Base-by-base conservation (phyloP, 345 rosid species). In the Salix suchowensis region DNA sequence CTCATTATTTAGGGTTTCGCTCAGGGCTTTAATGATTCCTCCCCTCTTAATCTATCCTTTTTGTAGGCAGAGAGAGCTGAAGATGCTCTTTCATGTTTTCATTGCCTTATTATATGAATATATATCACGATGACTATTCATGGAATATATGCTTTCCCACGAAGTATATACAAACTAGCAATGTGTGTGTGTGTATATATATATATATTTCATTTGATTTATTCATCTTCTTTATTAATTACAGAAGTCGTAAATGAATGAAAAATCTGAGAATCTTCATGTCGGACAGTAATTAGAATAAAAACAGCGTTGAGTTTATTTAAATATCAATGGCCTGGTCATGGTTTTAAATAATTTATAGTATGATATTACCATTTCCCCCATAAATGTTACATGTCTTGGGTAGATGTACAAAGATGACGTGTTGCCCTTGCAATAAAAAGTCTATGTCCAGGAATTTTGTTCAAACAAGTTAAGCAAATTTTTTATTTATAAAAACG, bases 131-230 rank as follows among this genome's bases (percentile, higher is more conserved):
- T 62, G 39, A 68, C 65, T 67, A 55, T 78, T 39, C 74, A 42
- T 36, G 78, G 87, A 82, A 80, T 80, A 80, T 74, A 82, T 80
- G 80, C 80, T 73, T 76, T 74, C 60, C 69, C 72, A 42, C 44
- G 36, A 73, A 82, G 58, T 12, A 60, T 13, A 36, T 62, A 13
- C 50, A 46, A 46, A 74, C n/a, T 8, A 30, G 42, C 5, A 3
- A 37, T 24, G 54, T 74, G 28, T 82, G 4, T 30, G 3, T 30
- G 28, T 26, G 28, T 26, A 1, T 23, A 2, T 30, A 30, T 30
- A 30, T 30, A 30, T 30, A 30, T 30, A 30, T 32, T 4, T 32
- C 34, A 4, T 32, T 67, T 23, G 55, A n/a, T 36, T 16, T n/a
- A 11, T 24, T 18, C 21, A 14, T 64, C 67, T 36, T 54, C 18